phyloP scores from a whole-genome alignment of 1,284 basidiomycete genomes.

The Ustilago lituana region DNA sequence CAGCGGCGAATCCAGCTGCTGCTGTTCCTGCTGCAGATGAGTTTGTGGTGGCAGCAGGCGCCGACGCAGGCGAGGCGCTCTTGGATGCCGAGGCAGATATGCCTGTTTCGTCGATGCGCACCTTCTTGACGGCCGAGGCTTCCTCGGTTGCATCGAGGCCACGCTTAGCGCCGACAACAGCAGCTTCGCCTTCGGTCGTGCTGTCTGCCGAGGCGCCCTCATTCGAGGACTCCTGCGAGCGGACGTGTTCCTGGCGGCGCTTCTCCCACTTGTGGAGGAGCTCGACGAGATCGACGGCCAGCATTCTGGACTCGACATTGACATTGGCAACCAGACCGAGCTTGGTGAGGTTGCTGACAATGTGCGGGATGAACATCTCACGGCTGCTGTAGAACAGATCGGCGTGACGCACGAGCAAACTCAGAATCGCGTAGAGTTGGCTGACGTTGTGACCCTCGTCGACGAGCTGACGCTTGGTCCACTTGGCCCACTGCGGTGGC shows the following conservation, averaged over 20 bases:
- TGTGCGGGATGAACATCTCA: conserved; percentile 93
- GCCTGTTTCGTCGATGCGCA: conserved; percentile 69
- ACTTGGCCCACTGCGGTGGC: conserved; percentile 86
- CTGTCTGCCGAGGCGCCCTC: conserved; percentile 8
- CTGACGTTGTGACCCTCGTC: conserved; percentile 85
- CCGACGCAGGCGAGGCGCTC: conserved; percentile 51
- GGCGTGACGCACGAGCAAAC: conserved; percentile 89
- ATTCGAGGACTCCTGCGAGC: conserved; percentile 19
- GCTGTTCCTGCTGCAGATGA: not conserved
- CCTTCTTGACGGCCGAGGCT: conserved; percentile 67
- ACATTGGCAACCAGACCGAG: conserved; percentile 79
- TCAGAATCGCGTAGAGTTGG: conserved; percentile 88
- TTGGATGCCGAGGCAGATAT: conserved; percentile 58
- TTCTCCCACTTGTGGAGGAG: conserved; percentile 69
- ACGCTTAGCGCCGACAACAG: conserved; percentile 26
- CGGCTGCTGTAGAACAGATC: conserved; percentile 93
- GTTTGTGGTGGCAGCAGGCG: conserved; percentile 20
- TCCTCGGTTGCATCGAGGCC: conserved; percentile 30
- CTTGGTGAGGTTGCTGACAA: conserved; percentile 88
- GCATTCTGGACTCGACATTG: conserved; percentile 79
- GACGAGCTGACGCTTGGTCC: conserved; percentile 83
- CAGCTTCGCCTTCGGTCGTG: conserved; percentile 10
- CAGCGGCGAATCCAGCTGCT: not conserved
- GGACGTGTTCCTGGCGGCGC: conserved; percentile 68
- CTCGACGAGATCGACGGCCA: conserved; percentile 69